Conservation (phyloP, 2,329 filamentous ascomycete species). For the Fusarium sterilihyphosum region DNA sequence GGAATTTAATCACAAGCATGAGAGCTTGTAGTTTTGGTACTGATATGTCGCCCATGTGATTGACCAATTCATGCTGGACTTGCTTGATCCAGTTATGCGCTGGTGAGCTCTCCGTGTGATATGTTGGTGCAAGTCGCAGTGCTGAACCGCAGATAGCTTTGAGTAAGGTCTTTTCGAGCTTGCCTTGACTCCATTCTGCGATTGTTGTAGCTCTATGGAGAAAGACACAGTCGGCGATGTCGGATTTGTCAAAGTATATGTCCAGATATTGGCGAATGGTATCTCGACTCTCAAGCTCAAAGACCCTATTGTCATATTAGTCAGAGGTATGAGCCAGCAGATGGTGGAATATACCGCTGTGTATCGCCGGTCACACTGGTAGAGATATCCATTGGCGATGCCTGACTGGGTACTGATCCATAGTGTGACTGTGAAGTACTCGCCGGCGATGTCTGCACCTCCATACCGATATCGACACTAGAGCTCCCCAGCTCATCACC, state of each 20-base stretch:
- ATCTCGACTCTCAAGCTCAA: conserved; percentile 17
- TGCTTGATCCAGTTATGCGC: conserved; percentile 35
- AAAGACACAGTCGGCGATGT: conserved; percentile 30
- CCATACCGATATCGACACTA: neutral
- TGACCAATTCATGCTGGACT: conserved; percentile 15
- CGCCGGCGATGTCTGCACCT: conserved; percentile 10
- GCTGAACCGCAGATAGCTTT: conserved; percentile 37
- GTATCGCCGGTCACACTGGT: neutral
- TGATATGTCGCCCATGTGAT: conserved; percentile 9
- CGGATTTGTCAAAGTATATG: conserved; percentile 36
- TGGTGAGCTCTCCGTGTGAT: neutral
- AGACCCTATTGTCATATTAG: conserved; percentile 1
- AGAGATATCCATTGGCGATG: neutral
- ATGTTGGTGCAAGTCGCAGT: neutral
- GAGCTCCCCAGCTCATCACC: neutral
- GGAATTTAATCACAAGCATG: conserved; percentile 34
- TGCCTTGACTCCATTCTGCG: conserved; percentile 38
- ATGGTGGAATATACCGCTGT: neutral
- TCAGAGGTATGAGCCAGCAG: fast-evolving
- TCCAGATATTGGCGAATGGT: conserved; percentile 23
- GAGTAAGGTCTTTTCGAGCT: conserved; percentile 29
- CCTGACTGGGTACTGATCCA: neutral
- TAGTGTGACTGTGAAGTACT: conserved; percentile 2
- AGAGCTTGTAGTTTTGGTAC: conserved; percentile 34
- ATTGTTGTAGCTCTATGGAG: conserved; percentile 37